These are phyloP conservation scores for Elongisporangium senticosum DNA, from an alignment of 352 stramenopile genomes.

Conservation along the genomic window DNA sequence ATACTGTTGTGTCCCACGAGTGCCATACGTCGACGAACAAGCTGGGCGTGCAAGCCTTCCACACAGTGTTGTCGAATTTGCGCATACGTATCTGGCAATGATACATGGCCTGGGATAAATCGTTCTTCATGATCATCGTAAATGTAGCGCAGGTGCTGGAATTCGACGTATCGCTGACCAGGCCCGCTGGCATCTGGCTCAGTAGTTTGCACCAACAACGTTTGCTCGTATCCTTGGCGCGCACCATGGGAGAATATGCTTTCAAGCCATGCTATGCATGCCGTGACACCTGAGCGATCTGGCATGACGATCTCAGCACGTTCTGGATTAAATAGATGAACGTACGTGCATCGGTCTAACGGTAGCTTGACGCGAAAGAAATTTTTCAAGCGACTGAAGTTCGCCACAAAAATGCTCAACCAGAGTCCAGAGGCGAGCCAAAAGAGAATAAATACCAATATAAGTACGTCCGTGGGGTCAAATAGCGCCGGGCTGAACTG, in stretches of 20 bases:
- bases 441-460: slow-evolving; percentile 22
- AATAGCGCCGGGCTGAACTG: slow-evolving; percentile 23
- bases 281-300: slow-evolving; percentile 21
- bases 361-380: slow-evolving; percentile 22
- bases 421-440: slow-evolving; percentile 18
- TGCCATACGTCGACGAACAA: slow-evolving; percentile 15
- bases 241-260: slow-evolving; percentile 12
- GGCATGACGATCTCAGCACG: slow-evolving; percentile 24
- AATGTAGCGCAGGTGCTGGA: slow-evolving; percentile 42
- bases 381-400: slow-evolving; percentile 17
- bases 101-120: slow-evolving; percentile 25
- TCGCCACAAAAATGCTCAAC: slow-evolving; percentile 18
- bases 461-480: slow-evolving; percentile 15
- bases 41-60: slow-evolving; percentile 9
- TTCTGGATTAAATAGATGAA: slow-evolving; percentile 27
- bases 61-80: slow-evolving; percentile 11
- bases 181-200: not conserved
- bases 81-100: slow-evolving; percentile 17
- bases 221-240: slow-evolving; percentile 22
- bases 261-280: slow-evolving; percentile 23
- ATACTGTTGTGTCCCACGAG: slow-evolving; percentile 26
- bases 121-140: slow-evolving; percentile 17
- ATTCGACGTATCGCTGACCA: slow-evolving; percentile 21
- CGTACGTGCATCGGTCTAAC: slow-evolving; percentile 22
- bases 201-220: slow-evolving; percentile 15